A percentile compares a stretch with the other conserved stretches of the same genome.
Conservation (phyloP, 2,329 filamentous ascomycete genomes). For the Pezicula carpinea region DNA sequence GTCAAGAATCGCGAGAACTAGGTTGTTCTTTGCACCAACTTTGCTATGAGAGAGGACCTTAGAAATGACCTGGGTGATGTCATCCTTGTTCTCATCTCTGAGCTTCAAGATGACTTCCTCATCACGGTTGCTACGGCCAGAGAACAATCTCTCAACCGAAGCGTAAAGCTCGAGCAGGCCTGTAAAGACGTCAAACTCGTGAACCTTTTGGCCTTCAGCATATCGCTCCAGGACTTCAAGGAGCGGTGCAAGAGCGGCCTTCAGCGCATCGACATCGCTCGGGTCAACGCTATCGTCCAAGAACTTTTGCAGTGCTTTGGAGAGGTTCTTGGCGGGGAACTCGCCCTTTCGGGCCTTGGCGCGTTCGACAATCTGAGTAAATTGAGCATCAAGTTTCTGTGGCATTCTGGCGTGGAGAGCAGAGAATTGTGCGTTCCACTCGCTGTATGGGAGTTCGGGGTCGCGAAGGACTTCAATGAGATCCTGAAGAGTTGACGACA, state of each 20-base stretch:
- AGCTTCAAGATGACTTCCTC: conserved; percentile 92
- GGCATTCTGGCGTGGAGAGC: conserved; percentile 98
- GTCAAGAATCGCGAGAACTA: conserved; percentile 86
- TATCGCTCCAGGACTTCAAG: conserved; percentile 76
- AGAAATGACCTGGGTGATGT: conserved; percentile 78
- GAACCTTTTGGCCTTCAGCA: conserved; percentile 80
- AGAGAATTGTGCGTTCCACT: conserved; percentile 94
- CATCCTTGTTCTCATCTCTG: conserved; percentile 94
- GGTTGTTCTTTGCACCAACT: conserved; percentile 88
- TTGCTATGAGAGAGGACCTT: conserved; percentile 91
- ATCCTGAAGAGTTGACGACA: conserved; percentile 80
- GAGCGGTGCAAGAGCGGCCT: conserved; percentile 69
- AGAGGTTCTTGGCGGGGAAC: conserved; percentile 85
- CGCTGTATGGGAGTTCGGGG: conserved; percentile 87
- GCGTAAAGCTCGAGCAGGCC: conserved; percentile 77
- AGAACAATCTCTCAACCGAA: conserved; percentile 82
- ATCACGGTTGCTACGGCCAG: conserved; percentile 76
- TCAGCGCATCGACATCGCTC: conserved; percentile 69
- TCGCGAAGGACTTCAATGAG: conserved; percentile 87
- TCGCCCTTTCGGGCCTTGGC: conserved; percentile 73
- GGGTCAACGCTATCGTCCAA: conserved; percentile 77
- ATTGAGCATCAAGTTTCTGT: conserved; percentile 78
- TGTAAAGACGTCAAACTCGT: conserved; percentile 81
- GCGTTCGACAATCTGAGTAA: conserved; percentile 82
- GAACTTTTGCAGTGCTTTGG: conserved; percentile 83